These are phyloP conservation scores for Beauveria asiatica DNA, from an alignment of 2,329 filamentous ascomycete species.

Conservation along the genomic window DNA sequence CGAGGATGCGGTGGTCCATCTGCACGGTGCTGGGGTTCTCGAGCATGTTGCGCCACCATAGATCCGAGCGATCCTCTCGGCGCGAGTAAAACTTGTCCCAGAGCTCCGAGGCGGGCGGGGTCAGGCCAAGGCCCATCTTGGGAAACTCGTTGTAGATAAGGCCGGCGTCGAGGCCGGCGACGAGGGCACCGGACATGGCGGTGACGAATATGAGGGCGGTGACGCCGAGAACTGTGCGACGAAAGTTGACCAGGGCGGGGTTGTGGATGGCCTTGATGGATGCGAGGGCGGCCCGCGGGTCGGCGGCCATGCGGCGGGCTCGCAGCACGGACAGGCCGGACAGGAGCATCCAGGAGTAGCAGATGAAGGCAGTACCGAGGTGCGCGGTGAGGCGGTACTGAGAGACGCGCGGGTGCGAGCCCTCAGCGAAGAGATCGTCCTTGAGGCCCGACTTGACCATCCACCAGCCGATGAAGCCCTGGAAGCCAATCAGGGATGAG, in stretches of 20 bases:
- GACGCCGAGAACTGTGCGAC: conserved; percentile 61
- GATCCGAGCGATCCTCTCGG: conserved; percentile 65
- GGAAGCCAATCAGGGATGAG: conserved; percentile 81
- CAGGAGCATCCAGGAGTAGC: conserved; percentile 91
- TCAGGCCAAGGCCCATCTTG: conserved; percentile 77
- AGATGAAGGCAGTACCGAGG: conserved; percentile 80
- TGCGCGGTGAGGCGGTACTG: conserved; percentile 91
- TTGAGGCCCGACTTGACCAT: conserved; percentile 97
- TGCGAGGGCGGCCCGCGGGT: conserved; percentile 54
- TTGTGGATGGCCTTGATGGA: conserved; percentile 53
- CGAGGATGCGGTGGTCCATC: conserved; percentile 88
- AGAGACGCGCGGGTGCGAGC: conserved; percentile 82
- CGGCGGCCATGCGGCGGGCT: conserved; percentile 59
- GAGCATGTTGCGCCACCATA: conserved; percentile 96
- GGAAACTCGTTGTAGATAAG: conserved; percentile 99
- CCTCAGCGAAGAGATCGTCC: conserved; percentile 88
- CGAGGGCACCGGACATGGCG: conserved; percentile 86
- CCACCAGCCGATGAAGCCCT: conserved; percentile 97
- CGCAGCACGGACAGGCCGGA: conserved; percentile 80
- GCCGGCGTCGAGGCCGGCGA: conserved; percentile 90
- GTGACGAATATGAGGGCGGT: conserved; percentile 75
- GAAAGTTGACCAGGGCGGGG: conserved; percentile 64
- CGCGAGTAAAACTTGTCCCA: conserved; percentile 81
- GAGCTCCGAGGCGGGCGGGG: conserved; percentile 75
- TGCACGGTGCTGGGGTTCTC: conserved; percentile 96